phyloP scores from a whole-genome alignment of 257 asterid genomes.

The Parsonsia alboflavescens region DNA sequence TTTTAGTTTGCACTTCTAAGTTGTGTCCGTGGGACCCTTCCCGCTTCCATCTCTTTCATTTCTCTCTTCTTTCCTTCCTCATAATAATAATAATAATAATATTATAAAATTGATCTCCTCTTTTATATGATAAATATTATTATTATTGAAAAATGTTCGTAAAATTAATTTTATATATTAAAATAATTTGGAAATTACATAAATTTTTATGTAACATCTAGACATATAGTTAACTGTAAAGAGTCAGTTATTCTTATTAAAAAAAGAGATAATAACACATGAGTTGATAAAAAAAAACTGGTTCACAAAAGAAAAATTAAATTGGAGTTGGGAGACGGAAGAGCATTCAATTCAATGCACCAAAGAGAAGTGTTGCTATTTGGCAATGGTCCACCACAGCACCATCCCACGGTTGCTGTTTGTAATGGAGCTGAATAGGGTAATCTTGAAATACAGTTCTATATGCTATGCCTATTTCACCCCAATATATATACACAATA shows the following conservation, averaged over 20 bases:
- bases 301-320: too few relatives aligned
- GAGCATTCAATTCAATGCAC: constrained; percentile 14
- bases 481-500: not conserved
- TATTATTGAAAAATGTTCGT: not conserved
- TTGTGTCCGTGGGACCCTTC: constrained; percentile 20
- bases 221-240: too few relatives aligned
- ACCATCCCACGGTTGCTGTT: constrained; percentile 22
- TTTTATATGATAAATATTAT: too few relatives aligned
- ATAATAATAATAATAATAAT: not conserved
- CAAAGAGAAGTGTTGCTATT: constrained; percentile 8
- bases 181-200: too few relatives aligned
- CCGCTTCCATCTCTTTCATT: constrained; percentile 6
- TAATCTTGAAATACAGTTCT: constrained; percentile 21
- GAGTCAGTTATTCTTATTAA: not conserved
- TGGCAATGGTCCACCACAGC: constrained; percentile 39
- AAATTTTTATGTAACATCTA: too few relatives aligned
- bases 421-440: constrained; percentile 26
- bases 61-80: not conserved
- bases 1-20: constrained; percentile 22
- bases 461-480: too few relatives aligned
- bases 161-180: too few relatives aligned
- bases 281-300: not conserved
- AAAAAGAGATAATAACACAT: constrained; percentile 1
- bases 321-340: not conserved
- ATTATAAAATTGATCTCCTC: too few relatives aligned